Evolutionary conservation across 2,329 filamentous ascomycete genomes (phyloP).

Genomic region (Sarocladium brachiariae): DNA sequence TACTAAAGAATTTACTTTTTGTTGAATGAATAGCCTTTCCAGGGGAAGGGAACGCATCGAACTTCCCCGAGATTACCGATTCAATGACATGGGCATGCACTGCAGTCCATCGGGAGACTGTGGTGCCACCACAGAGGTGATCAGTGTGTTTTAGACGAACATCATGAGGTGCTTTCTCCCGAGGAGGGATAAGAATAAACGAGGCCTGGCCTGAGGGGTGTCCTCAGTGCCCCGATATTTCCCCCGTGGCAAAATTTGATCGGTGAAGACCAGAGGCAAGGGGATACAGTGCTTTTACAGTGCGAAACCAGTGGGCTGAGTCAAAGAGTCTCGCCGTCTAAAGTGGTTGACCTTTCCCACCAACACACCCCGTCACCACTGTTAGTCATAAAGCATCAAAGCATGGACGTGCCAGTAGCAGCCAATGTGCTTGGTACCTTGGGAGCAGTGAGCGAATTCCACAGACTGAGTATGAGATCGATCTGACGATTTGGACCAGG

Average conservation of each 20-base stretch:
- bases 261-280: background rate
- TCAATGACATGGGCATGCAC: background rate
- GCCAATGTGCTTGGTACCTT: constrained; percentile 16
- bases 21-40: background rate
- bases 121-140: constrained; percentile 8
- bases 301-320: background rate
- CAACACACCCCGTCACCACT: background rate
- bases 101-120: background rate
- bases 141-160: background rate
- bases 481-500: background rate
- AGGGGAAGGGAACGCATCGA: background rate
- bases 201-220: background rate
- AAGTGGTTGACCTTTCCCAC: background rate
- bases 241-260: constrained; percentile 1
- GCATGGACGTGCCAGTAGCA: constrained; percentile 8
- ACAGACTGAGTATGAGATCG: background rate
- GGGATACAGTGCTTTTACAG: background rate
- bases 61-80: constrained; percentile 1
- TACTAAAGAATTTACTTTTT: too few species aligned
- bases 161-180: constrained; percentile 7
- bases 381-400: background rate
- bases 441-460: constrained; percentile 11
- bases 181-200: too few species aligned
- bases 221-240: background rate
- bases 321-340: too few species aligned